Evolutionary conservation across 805 yeast species (phyloP).

Genomic region (Brettanomyces bruxellensis): DNA sequence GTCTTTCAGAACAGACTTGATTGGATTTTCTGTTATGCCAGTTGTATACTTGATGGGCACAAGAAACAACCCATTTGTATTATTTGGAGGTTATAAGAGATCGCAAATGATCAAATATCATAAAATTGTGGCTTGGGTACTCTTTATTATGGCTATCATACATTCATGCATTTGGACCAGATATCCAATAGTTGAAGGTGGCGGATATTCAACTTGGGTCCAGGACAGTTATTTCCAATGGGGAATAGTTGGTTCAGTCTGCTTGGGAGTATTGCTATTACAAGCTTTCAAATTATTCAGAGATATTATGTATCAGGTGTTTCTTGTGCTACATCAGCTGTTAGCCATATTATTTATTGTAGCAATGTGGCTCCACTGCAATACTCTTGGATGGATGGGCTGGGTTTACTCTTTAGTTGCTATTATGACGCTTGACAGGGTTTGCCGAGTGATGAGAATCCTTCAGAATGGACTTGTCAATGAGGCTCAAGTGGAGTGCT

Average conservation of each 20-base stretch:
- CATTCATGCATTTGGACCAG: conserved; percentile 52
- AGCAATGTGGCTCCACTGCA: conserved; percentile 33
- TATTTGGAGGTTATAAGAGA: conserved; percentile 54
- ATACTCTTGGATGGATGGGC: conserved; percentile 32
- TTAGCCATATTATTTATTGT: conserved; percentile 30
- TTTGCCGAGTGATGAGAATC: conserved; percentile 26
- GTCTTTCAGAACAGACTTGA: conserved; percentile 46
- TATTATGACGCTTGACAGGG: conserved; percentile 33
- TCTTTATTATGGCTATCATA: conserved; percentile 38
- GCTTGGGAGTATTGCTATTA: conserved; percentile 9
- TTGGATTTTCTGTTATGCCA: conserved; percentile 48
- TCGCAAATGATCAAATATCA: conserved; percentile 57
- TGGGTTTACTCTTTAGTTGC: conserved; percentile 32
- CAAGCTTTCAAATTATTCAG: conserved; percentile 22
- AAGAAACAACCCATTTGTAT: conserved; percentile 60
- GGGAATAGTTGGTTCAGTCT: conserved; percentile 19
- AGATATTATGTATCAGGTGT: conserved; percentile 30
- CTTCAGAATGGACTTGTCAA: conserved; percentile 17
- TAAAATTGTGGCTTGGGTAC: conserved; percentile 52
- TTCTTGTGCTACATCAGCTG: conserved; percentile 30
- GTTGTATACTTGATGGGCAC: conserved; percentile 56
- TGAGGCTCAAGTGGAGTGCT: conserved; percentile 7
- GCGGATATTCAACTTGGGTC: conserved; percentile 33
- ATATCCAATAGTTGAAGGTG: conserved; percentile 26
- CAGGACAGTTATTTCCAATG: conserved; percentile 36